Evolutionary conservation across 768 basidiomycete genomes (phyloP).

Genomic region (Termitomyces titanicus): DNA sequence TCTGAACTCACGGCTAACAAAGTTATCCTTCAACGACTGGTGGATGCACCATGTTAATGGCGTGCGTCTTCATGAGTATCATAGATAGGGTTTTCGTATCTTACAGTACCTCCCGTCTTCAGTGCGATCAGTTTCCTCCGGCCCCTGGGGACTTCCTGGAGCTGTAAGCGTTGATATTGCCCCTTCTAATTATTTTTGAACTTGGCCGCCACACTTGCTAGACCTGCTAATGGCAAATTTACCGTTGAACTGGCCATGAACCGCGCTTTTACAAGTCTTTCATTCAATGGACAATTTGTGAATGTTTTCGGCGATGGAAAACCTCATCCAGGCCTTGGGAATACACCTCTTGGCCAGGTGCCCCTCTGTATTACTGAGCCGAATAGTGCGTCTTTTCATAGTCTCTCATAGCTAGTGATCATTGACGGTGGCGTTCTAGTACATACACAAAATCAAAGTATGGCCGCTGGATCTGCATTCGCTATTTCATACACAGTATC

Average conservation of each 20-base stretch:
- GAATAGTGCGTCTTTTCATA: constrained; percentile 35
- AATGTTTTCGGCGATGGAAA: constrained; percentile 42
- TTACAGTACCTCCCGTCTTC: constrained; percentile 1
- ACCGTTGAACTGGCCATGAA: constrained; percentile 48
- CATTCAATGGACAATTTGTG: constrained; percentile 32
- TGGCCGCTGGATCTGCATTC: constrained; percentile 52
- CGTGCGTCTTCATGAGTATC: constrained; percentile 19
- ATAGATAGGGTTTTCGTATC: not conserved
- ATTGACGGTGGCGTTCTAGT: constrained; percentile 27
- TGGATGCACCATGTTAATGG: constrained; percentile 32
- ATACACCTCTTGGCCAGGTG: constrained; percentile 26
- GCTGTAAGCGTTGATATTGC: constrained; percentile 25
- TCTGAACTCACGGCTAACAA: not conserved
- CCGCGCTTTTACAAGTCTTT: constrained; percentile 42
- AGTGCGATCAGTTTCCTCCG: constrained; percentile 44
- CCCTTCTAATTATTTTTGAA: not conserved
- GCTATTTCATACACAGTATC: constrained; percentile 49
- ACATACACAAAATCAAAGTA: constrained; percentile 48
- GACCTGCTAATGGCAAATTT: constrained; percentile 47
- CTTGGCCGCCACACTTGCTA: not conserved
- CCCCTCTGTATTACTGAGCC: constrained; percentile 42
- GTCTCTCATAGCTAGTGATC: not conserved
- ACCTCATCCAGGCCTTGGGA: constrained; percentile 30
- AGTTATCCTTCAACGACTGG: constrained; percentile 19
- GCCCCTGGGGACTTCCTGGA: constrained; percentile 38